phyloP scores from a whole-genome alignment of 768 basidiomycete genomes.

The Trametes sanguinea region DNA sequence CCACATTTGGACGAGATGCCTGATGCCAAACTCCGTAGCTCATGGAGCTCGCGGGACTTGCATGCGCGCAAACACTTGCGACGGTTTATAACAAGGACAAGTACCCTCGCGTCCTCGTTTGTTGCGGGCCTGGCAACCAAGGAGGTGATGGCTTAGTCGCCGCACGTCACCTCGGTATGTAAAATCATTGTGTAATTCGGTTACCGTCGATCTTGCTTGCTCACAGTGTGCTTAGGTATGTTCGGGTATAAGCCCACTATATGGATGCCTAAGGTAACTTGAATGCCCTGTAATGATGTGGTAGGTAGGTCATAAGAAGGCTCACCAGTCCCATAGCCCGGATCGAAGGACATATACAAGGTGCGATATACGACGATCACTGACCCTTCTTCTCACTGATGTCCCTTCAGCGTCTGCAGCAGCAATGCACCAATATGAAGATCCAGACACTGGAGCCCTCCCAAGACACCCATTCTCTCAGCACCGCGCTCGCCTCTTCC shows the following conservation, averaged over 20 bases:
- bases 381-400: neutral
- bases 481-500: constrained; percentile 52
- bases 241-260: constrained; percentile 90
- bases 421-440: constrained; percentile 86
- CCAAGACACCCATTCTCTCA: constrained; percentile 47
- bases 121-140: constrained; percentile 97
- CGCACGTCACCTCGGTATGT: constrained; percentile 83
- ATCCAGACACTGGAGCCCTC: constrained; percentile 70
- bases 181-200: too few species aligned
- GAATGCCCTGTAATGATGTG: too few species aligned
- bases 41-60: constrained; percentile 95
- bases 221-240: constrained; percentile 55
- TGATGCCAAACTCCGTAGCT: constrained; percentile 47
- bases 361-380: constrained; percentile 38
- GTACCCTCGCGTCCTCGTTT: constrained; percentile 83
- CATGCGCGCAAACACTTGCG: constrained; percentile 87
- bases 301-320: too few species aligned
- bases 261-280: constrained; percentile 95
- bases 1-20: neutral
- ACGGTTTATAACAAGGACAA: constrained; percentile 70
- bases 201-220: too few species aligned
- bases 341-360: constrained; percentile 91
- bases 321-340: constrained; percentile 55
- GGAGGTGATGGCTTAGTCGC: constrained; percentile 97
- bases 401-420: constrained; percentile 64